These are phyloP conservation scores for Emmonsiellopsis sp. DNA, from an alignment of 2,329 filamentous ascomycete genomes.

Conservation along the genomic window DNA sequence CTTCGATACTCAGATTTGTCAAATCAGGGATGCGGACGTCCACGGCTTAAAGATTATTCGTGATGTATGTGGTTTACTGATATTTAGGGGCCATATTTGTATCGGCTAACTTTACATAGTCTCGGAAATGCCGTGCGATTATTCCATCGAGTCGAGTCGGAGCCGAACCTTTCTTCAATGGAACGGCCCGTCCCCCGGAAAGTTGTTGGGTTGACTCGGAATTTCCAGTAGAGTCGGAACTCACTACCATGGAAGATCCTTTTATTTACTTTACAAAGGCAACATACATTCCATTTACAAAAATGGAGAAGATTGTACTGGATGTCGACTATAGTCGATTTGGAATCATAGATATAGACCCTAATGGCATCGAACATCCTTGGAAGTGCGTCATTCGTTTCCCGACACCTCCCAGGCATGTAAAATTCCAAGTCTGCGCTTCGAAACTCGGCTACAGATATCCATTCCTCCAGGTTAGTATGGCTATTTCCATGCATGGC, in stretches of 20 bases:
- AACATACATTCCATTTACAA: conserved; percentile 10
- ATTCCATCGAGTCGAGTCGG: conserved; percentile 7
- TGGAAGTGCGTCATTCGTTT: conserved; percentile 2
- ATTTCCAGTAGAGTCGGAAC: conserved; percentile 5
- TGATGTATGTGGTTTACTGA: conserved; percentile 3
- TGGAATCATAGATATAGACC: conserved; percentile 3
- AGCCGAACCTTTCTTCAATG: conserved; percentile 9
- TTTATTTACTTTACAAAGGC: conserved; percentile 9
- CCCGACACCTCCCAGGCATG: conserved; percentile 1
- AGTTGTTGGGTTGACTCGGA: conserved; percentile 10
- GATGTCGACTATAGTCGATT: neutral
- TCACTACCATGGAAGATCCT: conserved; percentile 2
- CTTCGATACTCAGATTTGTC: conserved; percentile 2
- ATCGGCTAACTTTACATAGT: neutral
- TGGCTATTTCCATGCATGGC: neutral
- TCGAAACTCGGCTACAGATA: conserved; percentile 5
- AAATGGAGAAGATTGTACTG: conserved; percentile 8
- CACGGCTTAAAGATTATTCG: conserved; percentile 5
- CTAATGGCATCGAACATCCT: neutral
- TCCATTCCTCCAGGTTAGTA: conserved; percentile 5
- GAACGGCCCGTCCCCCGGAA: conserved; percentile 4
- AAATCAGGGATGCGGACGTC: conserved; percentile 2
- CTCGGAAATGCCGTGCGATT: conserved; percentile 12
- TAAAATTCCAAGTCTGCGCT: conserved; percentile 4
- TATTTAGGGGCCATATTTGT: no score